A percentile compares a stretch with the other conserved stretches of the same genome.
Conservation (phyloP, 1,284 basidiomycete species). For the Ustilago cynodontis region DNA sequence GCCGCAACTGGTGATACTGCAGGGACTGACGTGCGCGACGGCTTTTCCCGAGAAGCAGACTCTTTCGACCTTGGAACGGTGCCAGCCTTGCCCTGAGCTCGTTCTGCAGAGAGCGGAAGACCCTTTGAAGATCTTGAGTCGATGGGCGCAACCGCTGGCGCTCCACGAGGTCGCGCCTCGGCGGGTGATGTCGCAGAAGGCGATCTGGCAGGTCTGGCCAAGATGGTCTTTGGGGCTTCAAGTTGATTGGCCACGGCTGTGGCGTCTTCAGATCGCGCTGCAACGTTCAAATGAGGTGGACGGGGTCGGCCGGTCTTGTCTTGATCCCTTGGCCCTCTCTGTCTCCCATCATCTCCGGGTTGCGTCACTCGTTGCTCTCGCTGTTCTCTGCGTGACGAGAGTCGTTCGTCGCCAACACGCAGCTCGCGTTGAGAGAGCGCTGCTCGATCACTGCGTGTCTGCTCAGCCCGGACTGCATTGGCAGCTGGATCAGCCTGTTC, state of each 20-base stretch:
- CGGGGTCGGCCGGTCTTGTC: background rate
- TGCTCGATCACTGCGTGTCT: conserved; percentile 11
- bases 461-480: background rate
- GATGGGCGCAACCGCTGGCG: background rate
- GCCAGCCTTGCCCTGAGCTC: conserved; percentile 3
- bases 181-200: conserved; percentile 10
- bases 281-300: background rate
- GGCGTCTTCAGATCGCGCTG: background rate
- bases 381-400: conserved; percentile 14
- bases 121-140: conserved; percentile 13
- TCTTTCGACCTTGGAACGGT: conserved; percentile 14
- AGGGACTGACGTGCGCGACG: conserved; percentile 2
- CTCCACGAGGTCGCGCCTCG: conserved; percentile 5
- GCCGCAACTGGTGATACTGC: background rate
- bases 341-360: conserved; percentile 12
- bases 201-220: conserved; percentile 23
- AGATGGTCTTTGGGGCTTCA: conserved; percentile 34
- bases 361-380: conserved; percentile 15
- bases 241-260: background rate
- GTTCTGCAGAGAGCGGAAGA: conserved; percentile 8
- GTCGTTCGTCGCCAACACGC: conserved; percentile 14
- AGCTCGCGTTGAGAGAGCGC: conserved; percentile 14
- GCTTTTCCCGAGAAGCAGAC: conserved; percentile 7
- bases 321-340: conserved; percentile 1
- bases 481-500: background rate